phyloP scores from a whole-genome alignment of 2,329 filamentous ascomycete species.

The Xylariomycetidae sp. region DNA sequence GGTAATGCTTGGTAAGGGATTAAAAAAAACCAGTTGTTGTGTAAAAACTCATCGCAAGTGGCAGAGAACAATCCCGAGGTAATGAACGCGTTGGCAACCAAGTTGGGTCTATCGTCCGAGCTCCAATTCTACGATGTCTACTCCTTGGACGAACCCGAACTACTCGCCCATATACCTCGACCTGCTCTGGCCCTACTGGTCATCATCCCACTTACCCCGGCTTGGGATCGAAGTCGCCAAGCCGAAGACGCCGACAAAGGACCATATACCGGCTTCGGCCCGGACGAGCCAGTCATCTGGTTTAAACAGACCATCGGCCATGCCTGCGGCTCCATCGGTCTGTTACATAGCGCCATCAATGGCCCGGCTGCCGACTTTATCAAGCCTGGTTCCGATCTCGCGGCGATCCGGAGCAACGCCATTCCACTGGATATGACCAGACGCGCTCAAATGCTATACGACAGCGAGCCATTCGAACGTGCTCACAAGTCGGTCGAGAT shows the following conservation, averaged over 20 bases:
- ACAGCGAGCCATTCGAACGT: conserved; percentile 63
- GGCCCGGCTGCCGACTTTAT: conserved; percentile 54
- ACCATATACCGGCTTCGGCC: conserved; percentile 31
- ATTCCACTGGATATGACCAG: conserved; percentile 55
- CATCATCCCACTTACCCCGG: conserved; percentile 64
- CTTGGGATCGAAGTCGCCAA: conserved; percentile 29
- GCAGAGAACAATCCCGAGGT: conserved; percentile 67
- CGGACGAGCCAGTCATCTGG: conserved; percentile 68
- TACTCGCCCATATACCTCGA: conserved; percentile 72
- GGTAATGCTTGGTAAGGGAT: conserved; percentile 4
- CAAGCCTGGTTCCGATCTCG: conserved; percentile 47
- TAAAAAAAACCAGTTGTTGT: background rate
- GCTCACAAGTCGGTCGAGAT: conserved; percentile 68
- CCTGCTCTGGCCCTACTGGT: conserved; percentile 74
- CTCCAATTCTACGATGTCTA: conserved; percentile 79
- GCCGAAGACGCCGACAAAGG: conserved; percentile 27
- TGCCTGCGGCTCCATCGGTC: conserved; percentile 74
- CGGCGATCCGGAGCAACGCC: conserved; percentile 56
- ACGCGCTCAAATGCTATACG: conserved; percentile 67
- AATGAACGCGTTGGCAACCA: conserved; percentile 67
- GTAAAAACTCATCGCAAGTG: background rate
- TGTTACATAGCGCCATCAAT: conserved; percentile 71
- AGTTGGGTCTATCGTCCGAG: conserved; percentile 63
- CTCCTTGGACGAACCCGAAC: conserved; percentile 70
- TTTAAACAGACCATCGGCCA: conserved; percentile 82